A percentile compares a stretch with the other conserved stretches of the same genome.
These are phyloP conservation scores for Aphanoascus verrucosus DNA, from an alignment of 2,329 filamentous ascomycete species.

Conservation along the genomic window DNA sequence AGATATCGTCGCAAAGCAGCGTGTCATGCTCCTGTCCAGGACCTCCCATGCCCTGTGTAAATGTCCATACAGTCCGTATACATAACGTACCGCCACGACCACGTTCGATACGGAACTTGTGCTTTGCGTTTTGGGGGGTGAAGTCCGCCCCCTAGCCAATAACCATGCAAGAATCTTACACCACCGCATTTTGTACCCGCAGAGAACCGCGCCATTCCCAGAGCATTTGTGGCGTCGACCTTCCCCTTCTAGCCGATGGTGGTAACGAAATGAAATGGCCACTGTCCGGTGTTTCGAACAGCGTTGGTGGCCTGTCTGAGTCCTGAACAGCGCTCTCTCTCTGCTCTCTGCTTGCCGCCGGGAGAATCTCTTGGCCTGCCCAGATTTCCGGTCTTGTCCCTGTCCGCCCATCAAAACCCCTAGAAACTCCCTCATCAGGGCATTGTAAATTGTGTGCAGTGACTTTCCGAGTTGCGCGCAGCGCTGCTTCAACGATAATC, in stretches of 20 bases:
- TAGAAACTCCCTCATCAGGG: neutral
- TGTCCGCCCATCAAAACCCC: conserved; percentile 14
- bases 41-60: too few relatives aligned
- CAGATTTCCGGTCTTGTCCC: conserved; percentile 13
- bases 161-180: neutral
- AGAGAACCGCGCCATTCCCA: neutral
- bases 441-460: too few relatives aligned
- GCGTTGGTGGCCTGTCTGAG: neutral
- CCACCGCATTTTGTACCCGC: neutral
- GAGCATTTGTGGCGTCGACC: neutral
- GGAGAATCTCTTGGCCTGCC: conserved; percentile 12
- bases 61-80: too few relatives aligned
- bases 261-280: neutral
- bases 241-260: neutral
- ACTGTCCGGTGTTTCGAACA: neutral
- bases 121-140: neutral
- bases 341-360: too few relatives aligned
- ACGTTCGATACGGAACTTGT: too few relatives aligned
- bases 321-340: neutral
- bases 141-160: conserved; percentile 1
- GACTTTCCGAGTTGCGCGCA: too few relatives aligned
- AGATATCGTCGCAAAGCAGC: too few relatives aligned
- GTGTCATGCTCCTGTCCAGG: too few relatives aligned
- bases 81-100: too few relatives aligned
- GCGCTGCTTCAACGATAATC: too few relatives aligned